Base-by-base conservation (phyloP, 2,329 filamentous ascomycete species). In the Sporothrix globosa region DNA sequence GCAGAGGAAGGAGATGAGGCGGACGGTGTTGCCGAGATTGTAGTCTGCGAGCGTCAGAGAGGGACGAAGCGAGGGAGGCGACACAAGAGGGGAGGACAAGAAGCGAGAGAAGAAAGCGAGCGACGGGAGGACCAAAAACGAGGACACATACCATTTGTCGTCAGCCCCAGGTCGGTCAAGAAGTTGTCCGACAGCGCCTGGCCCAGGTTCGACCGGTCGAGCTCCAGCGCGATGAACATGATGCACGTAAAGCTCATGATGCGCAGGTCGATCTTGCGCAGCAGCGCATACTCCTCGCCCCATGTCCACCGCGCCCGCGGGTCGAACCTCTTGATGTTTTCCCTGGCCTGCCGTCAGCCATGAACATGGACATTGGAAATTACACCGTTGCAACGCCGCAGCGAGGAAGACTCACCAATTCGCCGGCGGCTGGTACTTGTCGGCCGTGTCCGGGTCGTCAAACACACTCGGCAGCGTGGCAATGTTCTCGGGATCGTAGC, bases 11-110 rank as follows among this genome's bases (percentile, higher is more conserved):
- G 79, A 79, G 3, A 84, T 76, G 60, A 81, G 80, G 74, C 84
- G 85, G 39, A 86, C 81, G 0, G 82, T 84, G 72, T 82, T 83
- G n/a, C 84, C 84, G 1, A 83, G 77, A 69, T 85, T 85, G 74
- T 82, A 85, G 53, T 82, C 81, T 78, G 72, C 11, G 21, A 30
- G 21, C n/a, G 58, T 61, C 10, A 61, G 39, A 9, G 7, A 2
- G 5, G 34, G 9, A 6, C 34, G 34, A 34, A 34, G 34, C 34
- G 34, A 7, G 5, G 30, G n/a, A n/a, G n/a, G n/a, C n/a, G n/a
- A n/a, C n/a, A 30, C 30, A 30, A 30, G 5, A 30, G 5, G 5
- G 30, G 30, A 30, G 6, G 6, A 34, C 3, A 34, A 34, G 5
- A 34, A 6, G 6, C 4, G 30, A 34, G 6, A 34, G 6, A 34